phyloP scores from a whole-genome alignment of 805 yeast genomes.

The Metschnikowia matae region DNA sequence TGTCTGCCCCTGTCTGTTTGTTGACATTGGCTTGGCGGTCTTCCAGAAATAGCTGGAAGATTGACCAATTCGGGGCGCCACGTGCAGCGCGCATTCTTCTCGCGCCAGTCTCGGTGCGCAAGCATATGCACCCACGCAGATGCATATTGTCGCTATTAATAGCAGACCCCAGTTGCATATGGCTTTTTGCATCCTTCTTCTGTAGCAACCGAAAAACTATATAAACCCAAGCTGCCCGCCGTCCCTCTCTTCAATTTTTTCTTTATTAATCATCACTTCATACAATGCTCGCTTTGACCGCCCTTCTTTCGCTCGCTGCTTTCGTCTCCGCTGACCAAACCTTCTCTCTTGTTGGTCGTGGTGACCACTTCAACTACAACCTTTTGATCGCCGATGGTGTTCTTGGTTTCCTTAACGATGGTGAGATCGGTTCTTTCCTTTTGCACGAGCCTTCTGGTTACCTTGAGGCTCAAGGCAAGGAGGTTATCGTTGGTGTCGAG shows the following conservation, averaged over 20 bases:
- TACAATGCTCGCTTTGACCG: constrained; percentile 11
- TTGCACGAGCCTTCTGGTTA: constrained; percentile 32
- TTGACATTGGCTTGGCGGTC: too few relatives aligned
- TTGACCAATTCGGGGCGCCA: background rate
- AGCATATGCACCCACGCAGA: too few relatives aligned
- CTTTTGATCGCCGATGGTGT: constrained; percentile 13
- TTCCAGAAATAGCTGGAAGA: background rate
- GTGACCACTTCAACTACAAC: constrained; percentile 19
- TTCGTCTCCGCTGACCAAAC: constrained; percentile 29
- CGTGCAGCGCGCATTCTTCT: background rate
- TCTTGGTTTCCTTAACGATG: constrained; percentile 8
- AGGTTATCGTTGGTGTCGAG: constrained; percentile 14
- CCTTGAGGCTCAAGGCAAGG: constrained; percentile 20
- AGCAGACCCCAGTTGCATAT: background rate
- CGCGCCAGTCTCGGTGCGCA: too few relatives aligned
- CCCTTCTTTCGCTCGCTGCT: constrained; percentile 24
- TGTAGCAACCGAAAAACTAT: background rate
- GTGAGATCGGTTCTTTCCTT: constrained; percentile 18
- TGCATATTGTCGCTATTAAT: background rate
- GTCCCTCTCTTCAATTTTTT: too few relatives aligned
- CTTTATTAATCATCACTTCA: background rate
- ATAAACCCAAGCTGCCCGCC: background rate
- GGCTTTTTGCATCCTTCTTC: background rate
- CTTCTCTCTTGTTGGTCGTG: constrained; percentile 27
- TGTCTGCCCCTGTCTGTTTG: too few relatives aligned